A percentile compares a stretch with the other conserved stretches of the same genome.
phyloP scores from a whole-genome alignment of 805 yeast species.

The Metschnikowia shivogae region DNA sequence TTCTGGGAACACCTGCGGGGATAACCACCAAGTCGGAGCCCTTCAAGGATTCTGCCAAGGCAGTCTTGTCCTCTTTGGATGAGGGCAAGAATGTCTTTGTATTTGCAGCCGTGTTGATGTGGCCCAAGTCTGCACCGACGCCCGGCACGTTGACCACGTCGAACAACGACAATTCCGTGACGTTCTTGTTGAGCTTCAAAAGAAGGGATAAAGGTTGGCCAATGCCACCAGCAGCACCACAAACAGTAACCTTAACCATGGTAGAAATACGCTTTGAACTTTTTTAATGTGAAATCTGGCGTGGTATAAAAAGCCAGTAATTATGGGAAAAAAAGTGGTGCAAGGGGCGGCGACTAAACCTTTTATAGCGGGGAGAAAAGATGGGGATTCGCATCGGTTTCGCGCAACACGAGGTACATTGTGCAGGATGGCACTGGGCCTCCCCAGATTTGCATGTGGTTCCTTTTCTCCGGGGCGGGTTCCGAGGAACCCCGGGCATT shows the following conservation, averaged over 20 bases:
- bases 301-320: background rate
- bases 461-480: constrained; percentile 6
- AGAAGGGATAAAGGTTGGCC: constrained; percentile 89
- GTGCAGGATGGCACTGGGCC: constrained; percentile 2
- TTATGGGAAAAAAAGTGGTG: background rate
- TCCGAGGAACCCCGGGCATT: constrained; percentile 1
- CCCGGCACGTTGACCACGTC: constrained; percentile 86
- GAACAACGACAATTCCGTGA: constrained; percentile 66
- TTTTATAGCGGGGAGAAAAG: constrained; percentile 11
- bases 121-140: constrained; percentile 84
- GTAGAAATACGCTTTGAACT: background rate
- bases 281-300: background rate
- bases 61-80: constrained; percentile 44
- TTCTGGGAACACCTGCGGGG: constrained; percentile 91
- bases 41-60: constrained; percentile 41
- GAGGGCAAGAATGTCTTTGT: constrained; percentile 62
- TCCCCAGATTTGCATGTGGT: constrained; percentile 18
- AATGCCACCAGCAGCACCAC: constrained; percentile 93
- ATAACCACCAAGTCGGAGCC: constrained; percentile 48
- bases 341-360: background rate
- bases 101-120: constrained; percentile 65
- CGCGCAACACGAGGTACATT: constrained; percentile 1
- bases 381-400: constrained; percentile 5
- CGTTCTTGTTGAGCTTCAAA: constrained; percentile 62
- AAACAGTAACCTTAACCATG: constrained; percentile 71